phyloP scores from a whole-genome alignment of 1,284 basidiomycete genomes.

The Apiotrichum brassicae region DNA sequence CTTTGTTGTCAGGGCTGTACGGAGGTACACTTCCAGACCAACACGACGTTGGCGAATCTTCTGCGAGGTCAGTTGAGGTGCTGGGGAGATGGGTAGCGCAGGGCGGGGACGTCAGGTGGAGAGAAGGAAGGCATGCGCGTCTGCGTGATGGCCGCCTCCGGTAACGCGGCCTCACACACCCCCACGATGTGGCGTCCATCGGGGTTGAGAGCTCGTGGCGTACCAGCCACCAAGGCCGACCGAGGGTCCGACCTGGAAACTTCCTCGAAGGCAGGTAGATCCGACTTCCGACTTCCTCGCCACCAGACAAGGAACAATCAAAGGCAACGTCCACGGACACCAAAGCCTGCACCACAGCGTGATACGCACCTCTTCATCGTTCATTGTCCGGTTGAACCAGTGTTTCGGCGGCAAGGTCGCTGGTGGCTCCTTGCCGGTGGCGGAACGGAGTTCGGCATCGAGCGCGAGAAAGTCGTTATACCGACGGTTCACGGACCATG shows the following conservation, averaged over 20 bases:
- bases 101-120: not conserved
- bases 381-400: conserved; percentile 50
- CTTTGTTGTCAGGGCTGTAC: conserved; percentile 71
- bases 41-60: conserved; percentile 66
- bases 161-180: no score
- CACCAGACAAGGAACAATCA: no score
- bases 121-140: no score
- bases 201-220: conserved; percentile 6
- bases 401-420: conserved; percentile 70
- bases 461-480: conserved; percentile 91
- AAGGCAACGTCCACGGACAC: no score
- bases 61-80: conserved; percentile 24
- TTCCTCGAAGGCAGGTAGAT: no score
- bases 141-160: no score
- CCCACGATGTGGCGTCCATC: no score
- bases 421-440: conserved; percentile 65
- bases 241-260: no score
- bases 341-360: no score
- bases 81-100: not conserved
- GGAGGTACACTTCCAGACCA: conserved; percentile 76
- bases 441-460: conserved; percentile 69
- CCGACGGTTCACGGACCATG: conserved; percentile 87
- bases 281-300: no score
- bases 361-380: conserved; percentile 42
- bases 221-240: conserved; percentile 16